Evolutionary conservation across 495 filamentous ascomycete genomes (phyloP), one percentile per base, ranked within the genome.

Genomic region (Penicillium robsamsonii): DNA sequence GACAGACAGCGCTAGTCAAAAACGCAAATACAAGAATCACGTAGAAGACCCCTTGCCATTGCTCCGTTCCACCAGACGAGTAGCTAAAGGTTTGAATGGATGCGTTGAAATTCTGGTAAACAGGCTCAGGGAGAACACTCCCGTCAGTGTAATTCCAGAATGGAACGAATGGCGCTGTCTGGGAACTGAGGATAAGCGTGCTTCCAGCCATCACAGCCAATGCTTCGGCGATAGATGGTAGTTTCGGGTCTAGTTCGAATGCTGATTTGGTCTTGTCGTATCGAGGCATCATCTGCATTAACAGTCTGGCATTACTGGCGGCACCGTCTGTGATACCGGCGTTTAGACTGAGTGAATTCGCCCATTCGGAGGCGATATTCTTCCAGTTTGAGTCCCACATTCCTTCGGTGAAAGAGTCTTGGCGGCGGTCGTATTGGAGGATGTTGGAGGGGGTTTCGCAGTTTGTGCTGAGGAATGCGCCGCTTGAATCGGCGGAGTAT

Each of bases 141-240:
- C 13, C 25, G 0, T 54, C 1, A 13, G 15, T 63, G 62, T 84
- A 85, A 51, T 81, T 80, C 81, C 82, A 90, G 56, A 67, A 78
- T 5, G 76, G 75, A 1, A 80, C 71, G 58, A 84, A 86, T 3
- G 86, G 85, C 1, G 84, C 65, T 38, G 80, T 65, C 15, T 74
- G 60, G 0, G 79, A 59, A 27, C 76, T 75, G 37, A 84, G 66
- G 31, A 88, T 75, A 0, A 91, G 66, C 0, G 87, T 91, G 55
- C 75, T 82, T 13, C 82, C 82, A 1, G 79, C 80, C 58, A 90
- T 73, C 2, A 88, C 86, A 0, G 87, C 86, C 0, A 92, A 68
- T 0, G 81, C 82, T 64, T 92, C 89, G 0, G 79, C 81, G 5
- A 86, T 75, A 6, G 83, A 87, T 0, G 89, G 88, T 0, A 86